Percentiles rank a stretch among this genome's conserved stretches.
These are phyloP conservation scores for Termitomyces sp. DNA, from an alignment of 768 basidiomycete species.

Conservation along the genomic window DNA sequence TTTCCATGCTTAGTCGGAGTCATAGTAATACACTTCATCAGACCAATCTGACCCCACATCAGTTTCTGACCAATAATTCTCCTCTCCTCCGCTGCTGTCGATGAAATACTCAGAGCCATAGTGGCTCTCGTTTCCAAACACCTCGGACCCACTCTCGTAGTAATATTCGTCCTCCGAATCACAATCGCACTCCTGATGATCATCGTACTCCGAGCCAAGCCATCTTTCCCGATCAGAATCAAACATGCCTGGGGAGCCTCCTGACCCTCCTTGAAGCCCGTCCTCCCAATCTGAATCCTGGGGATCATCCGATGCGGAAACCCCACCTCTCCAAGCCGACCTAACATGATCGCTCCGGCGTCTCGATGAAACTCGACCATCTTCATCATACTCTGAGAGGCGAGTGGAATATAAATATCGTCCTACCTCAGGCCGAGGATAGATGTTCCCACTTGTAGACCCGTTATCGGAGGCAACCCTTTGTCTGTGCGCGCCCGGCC, in stretches of 20 bases:
- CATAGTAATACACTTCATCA: slow-evolving; percentile 2
- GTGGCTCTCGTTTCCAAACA: not conserved
- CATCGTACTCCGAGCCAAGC: not conserved
- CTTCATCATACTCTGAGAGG: not conserved
- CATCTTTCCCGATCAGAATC: not conserved
- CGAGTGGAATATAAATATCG: not conserved
- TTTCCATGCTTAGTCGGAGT: not conserved
- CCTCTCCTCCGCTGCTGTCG: not conserved
- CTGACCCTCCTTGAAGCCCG: not conserved
- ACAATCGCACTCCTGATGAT: not conserved
- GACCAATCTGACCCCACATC: slow-evolving; percentile 1
- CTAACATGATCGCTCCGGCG: not conserved
- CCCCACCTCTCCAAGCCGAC: not conserved
- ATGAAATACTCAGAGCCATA: not conserved
- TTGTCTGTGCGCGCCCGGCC: not conserved
- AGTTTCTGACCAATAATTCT: not conserved
- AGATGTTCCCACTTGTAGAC: not conserved
- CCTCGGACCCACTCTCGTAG: not conserved
- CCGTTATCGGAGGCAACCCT: not conserved
- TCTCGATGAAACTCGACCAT: not conserved
- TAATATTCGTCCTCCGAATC: not conserved
- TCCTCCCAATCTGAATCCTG: not conserved
- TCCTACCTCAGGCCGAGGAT: not conserved
- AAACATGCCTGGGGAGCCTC: not conserved
- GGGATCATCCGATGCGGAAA: not conserved